These are phyloP conservation scores for Arthroderma uncinatum DNA, from an alignment of 2,329 filamentous ascomycete species.

Conservation along the genomic window DNA sequence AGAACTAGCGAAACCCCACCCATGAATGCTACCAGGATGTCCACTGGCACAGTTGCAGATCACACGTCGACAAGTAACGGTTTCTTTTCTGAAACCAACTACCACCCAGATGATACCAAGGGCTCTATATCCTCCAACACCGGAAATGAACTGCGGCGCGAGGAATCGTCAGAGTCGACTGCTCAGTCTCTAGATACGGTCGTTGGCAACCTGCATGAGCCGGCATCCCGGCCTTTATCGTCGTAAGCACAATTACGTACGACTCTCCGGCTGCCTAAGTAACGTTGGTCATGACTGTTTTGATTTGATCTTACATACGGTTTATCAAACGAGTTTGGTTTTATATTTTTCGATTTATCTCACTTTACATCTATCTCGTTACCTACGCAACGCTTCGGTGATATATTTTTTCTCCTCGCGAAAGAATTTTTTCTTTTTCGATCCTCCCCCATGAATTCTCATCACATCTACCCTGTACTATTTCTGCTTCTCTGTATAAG, in stretches of 20 bases:
- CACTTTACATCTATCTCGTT: not conserved
- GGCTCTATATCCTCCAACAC: not conserved
- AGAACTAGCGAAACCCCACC: not conserved
- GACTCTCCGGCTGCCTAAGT: not conserved
- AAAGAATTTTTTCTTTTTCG: not conserved
- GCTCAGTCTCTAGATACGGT: not conserved
- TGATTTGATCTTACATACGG: not conserved
- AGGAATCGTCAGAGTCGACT: not conserved
- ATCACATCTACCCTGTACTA: not conserved
- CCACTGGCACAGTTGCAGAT: not conserved
- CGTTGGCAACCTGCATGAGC: not conserved
- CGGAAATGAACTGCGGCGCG: conserved; percentile 1
- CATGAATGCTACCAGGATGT: not conserved
- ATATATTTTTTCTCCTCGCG: not conserved
- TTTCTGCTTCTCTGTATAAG: conserved; percentile 1
- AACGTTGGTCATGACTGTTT: conserved; percentile 1
- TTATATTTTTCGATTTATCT: not conserved
- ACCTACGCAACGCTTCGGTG: not conserved
- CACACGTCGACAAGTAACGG: not conserved
- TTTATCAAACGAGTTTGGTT: not conserved
- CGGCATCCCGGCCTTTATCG: not conserved
- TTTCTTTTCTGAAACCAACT: not conserved
- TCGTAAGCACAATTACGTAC: not conserved
- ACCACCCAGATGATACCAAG: not conserved
- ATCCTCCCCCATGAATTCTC: not conserved